Evolutionary conservation across 2,329 filamentous ascomycete species (phyloP), one percentile per base, ranked within the genome.

Genomic region (Torrubiellomyces zombiae): DNA sequence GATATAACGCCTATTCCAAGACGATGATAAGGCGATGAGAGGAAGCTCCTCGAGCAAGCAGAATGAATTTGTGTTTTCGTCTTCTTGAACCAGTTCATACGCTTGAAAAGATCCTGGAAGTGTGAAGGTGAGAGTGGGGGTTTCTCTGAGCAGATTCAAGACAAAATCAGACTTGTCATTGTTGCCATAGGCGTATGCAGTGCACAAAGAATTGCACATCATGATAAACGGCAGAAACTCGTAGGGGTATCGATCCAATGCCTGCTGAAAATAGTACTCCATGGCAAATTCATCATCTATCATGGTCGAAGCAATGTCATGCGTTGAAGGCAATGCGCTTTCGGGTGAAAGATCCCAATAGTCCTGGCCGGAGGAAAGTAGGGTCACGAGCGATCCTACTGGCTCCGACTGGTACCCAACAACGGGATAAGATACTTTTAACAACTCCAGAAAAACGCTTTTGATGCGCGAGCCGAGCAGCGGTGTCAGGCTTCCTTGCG

Each of bases 11-110:
- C 56, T 50, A 29, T 53, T 56, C 39, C 60, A 56, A 10, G 48
- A 51, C 29, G 60, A 43, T 25, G 53, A 44, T 32, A 58, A 43
- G 4, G 50, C 51, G 32, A 86, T 76, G 3, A 85, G 58, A 2
- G 70, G 59, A 6, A 85, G 53, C 25, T 73, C 62, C 21, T 63
- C 57, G 1, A 62, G 55, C 4, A 94, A 63, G 31, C 67, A 62
- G 31, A 94, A 78, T 11, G 69, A 70, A 38, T 91, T 89, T 14
- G 69, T 71, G 36, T 89, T 85, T 30, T 89, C 79, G 34, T 93
- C 81, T 49, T 94, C 85, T 26, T 78, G 72, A 19, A 77, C 72
- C 9, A 85, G 69, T 32, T 75, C 67, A 38, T 91, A 94, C 18
- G 67, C 68, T 20, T 65, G 63, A 44, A 92, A 93, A 16, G 65